A percentile compares a stretch with the other conserved stretches of the same genome.
These are phyloP conservation scores for Canavalia gladiata DNA, from an alignment of 306 rosid genomes.

Conservation along the genomic window DNA sequence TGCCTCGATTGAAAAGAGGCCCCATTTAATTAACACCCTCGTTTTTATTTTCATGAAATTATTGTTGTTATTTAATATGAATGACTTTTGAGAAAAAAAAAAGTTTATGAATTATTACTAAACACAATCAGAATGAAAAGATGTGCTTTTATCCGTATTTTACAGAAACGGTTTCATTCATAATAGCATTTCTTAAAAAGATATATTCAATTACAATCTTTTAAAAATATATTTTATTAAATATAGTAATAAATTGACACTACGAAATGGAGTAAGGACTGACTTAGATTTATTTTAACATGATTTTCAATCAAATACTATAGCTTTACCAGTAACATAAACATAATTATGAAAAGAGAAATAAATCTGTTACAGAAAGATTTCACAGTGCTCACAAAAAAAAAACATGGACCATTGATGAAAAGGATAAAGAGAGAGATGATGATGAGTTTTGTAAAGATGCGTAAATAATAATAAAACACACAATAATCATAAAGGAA, in stretches of 20 bases:
- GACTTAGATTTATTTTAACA: not conserved
- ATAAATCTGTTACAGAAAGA: not conserved
- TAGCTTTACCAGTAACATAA: not conserved
- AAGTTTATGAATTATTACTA: no score
- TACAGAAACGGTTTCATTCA: not conserved
- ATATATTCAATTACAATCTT: not conserved
- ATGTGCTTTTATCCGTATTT: no score
- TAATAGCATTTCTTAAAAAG: not conserved
- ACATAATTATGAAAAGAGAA: slow-evolving; percentile 17
- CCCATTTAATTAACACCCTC: not conserved
- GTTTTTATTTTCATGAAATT: no score
- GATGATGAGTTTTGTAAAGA: not conserved
- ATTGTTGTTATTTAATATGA: no score
- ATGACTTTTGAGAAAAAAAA: no score
- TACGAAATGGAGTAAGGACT: not conserved
- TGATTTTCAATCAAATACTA: slow-evolving; percentile 5
- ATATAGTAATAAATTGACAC: slow-evolving; percentile 19
- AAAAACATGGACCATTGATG: not conserved
- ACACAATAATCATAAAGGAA: not conserved
- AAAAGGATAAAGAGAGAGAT: not conserved
- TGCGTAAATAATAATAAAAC: not conserved
- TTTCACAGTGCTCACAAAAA: not conserved
- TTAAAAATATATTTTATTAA: not conserved
- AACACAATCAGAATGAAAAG: no score
- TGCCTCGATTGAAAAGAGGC: not conserved